Percentiles rank a stretch among this genome's conserved stretches.
Evolutionary conservation across 1,284 basidiomycete genomes (phyloP).

Genomic region (Heterobasidion parviporum): DNA sequence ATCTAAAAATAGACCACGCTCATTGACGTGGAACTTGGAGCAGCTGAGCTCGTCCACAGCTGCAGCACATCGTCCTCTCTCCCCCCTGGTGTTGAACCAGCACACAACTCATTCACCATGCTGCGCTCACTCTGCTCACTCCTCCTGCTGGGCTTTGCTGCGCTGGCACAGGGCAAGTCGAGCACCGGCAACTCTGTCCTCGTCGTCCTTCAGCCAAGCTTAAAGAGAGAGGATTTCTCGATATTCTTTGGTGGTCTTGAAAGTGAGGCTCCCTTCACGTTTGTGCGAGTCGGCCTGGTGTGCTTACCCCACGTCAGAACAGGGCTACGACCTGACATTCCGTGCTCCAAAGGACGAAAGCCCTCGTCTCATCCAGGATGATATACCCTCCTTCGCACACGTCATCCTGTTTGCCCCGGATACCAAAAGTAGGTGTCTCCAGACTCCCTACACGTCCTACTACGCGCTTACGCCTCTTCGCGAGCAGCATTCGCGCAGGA

Average conservation of each 20-base stretch:
- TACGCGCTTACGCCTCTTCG: neutral
- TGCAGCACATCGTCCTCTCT: neutral
- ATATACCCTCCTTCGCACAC: constrained; percentile 71
- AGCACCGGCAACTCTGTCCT: constrained; percentile 79
- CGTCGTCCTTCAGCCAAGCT: constrained; percentile 70
- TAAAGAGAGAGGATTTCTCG: constrained; percentile 63
- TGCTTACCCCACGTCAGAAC: constrained; percentile 32
- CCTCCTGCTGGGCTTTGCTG: constrained; percentile 5
- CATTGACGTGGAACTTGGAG: constrained; percentile 4
- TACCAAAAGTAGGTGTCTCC: constrained; percentile 57
- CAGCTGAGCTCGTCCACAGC: neutral
- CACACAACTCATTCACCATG: constrained; percentile 1
- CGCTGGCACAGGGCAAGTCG: constrained; percentile 46
- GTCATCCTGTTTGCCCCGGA: constrained; percentile 80
- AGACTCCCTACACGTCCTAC: neutral
- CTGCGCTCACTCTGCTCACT: constrained; percentile 11
- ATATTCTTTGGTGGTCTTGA: constrained; percentile 75
- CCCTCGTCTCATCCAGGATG: constrained; percentile 63
- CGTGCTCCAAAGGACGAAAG: constrained; percentile 65
- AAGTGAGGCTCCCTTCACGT: constrained; percentile 35
- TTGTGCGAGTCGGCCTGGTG: neutral
- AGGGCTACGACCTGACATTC: constrained; percentile 80
- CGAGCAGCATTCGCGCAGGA: constrained; percentile 60
- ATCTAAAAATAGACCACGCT: neutral
- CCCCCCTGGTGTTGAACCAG: neutral